Conservation (phyloP, 75 land plant species). For the Selaginella tamariscina region DNA sequence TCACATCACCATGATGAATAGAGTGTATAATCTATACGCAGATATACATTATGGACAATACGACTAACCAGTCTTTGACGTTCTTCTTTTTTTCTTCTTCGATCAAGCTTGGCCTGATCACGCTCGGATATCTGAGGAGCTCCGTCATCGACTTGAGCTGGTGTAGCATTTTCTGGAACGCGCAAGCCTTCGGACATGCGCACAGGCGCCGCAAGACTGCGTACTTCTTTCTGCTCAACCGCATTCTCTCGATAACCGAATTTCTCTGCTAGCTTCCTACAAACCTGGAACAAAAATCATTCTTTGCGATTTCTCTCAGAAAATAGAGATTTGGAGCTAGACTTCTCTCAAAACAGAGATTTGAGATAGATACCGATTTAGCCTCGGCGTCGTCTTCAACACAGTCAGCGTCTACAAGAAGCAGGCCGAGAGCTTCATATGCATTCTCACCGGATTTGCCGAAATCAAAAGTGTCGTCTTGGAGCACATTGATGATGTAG, state of each 20-base stretch:
- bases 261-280: constrained; percentile 57
- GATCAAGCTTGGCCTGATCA: constrained; percentile 66
- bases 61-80: constrained; percentile 66
- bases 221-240: constrained; percentile 13
- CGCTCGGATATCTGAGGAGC: constrained; percentile 62
- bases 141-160: constrained; percentile 43
- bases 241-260: constrained; percentile 72
- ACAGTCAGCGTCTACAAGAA: constrained; percentile 69
- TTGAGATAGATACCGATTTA: constrained; percentile 33
- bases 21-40: not conserved
- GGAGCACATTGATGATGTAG: constrained; percentile 81
- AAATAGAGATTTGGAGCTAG: not conserved
- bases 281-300: constrained; percentile 43
- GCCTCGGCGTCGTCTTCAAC: constrained; percentile 56
- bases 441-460: constrained; percentile 76
- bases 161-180: constrained; percentile 46
- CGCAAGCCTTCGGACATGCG: constrained; percentile 93
- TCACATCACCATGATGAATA: not conserved
- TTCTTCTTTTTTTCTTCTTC: constrained; percentile 84
- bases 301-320: not conserved
- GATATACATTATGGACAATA: not conserved
- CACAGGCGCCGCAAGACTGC: constrained; percentile 74
- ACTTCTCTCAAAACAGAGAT: not conserved
- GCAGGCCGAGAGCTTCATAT: constrained; percentile 74
- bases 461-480: constrained; percentile 92